phyloP scores from a whole-genome alignment of 2,329 filamentous ascomycete genomes.

The Talaromyces piceae region DNA sequence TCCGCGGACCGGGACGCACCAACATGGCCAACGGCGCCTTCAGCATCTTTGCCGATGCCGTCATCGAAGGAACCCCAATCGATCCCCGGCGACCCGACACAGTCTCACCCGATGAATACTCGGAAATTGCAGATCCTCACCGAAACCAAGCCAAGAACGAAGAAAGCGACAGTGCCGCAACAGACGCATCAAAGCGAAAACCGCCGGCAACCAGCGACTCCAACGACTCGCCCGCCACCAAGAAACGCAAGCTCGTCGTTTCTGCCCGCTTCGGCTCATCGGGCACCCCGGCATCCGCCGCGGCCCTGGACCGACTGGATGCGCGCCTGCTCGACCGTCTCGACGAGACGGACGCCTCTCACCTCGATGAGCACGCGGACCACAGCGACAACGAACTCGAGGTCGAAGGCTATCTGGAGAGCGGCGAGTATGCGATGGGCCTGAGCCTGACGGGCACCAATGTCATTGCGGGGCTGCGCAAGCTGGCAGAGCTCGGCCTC shows the following conservation, averaged over 20 bases:
- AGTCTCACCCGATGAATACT: conserved; percentile 25
- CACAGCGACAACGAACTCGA: conserved; percentile 9
- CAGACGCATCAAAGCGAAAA: conserved; percentile 13
- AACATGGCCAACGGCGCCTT: conserved; percentile 72
- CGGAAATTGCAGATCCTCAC: conserved; percentile 8
- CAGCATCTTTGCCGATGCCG: conserved; percentile 66
- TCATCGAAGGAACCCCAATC: conserved; percentile 43
- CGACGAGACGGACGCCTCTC: conserved; percentile 7
- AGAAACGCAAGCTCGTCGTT: conserved; percentile 56
- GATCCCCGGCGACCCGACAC: conserved; percentile 38
- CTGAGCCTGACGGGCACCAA: conserved; percentile 68
- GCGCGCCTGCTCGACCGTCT: conserved; percentile 40
- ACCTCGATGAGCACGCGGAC: conserved; percentile 11
- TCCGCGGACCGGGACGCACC: conserved; percentile 60
- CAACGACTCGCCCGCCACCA: conserved; percentile 31
- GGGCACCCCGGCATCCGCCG: conserved; percentile 29
- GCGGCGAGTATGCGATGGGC: conserved; percentile 22
- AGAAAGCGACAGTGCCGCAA: conserved; percentile 13
- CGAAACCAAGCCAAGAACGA: conserved; percentile 14
- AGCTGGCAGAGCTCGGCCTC: conserved; percentile 64
- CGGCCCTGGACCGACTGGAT: conserved; percentile 41
- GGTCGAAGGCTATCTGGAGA: neutral
- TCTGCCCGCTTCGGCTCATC: conserved; percentile 63
- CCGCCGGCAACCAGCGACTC: conserved; percentile 8
- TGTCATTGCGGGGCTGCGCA: conserved; percentile 71